phyloP scores from a whole-genome alignment of 2,329 filamentous ascomycete species.

The Emydomyces testavorans region DNA sequence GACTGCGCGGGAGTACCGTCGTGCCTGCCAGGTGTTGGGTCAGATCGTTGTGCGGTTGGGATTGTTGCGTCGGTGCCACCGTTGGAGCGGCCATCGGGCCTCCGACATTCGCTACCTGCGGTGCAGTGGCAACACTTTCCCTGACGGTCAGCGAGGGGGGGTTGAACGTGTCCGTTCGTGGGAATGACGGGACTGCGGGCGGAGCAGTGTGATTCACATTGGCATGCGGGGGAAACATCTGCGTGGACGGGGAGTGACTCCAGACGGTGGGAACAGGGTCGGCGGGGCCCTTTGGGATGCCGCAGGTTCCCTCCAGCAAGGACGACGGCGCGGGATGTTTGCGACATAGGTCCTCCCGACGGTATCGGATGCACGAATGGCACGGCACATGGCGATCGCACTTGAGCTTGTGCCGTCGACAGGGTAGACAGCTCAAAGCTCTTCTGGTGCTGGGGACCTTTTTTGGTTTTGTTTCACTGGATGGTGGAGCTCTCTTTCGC shows the following conservation, averaged over 20 bases:
- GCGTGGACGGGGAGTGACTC: neutral
- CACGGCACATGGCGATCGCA: conserved; percentile 27
- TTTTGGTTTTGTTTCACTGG: neutral
- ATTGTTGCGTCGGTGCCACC: neutral
- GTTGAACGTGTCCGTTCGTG: neutral
- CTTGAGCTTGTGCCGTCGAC: conserved; percentile 25
- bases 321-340: conserved; percentile 23
- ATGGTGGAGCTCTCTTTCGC: neutral
- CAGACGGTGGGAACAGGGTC: conserved; percentile 1
- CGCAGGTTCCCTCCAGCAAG: conserved; percentile 10
- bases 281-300: neutral
- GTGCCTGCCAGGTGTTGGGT: conserved; percentile 6
- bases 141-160: neutral
- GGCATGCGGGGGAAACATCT: neutral
- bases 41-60: neutral
- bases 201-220: no score
- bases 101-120: no score
- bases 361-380: conserved; percentile 24
- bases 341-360: conserved; percentile 24
- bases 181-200: neutral
- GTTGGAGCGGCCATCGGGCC: neutral
- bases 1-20: neutral
- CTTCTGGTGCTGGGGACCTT: conserved; percentile 14
- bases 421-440: conserved; percentile 25
- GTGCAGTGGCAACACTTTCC: neutral